phyloP scores from a whole-genome alignment of 305 asterid species.

The Rubia tinctorum region DNA sequence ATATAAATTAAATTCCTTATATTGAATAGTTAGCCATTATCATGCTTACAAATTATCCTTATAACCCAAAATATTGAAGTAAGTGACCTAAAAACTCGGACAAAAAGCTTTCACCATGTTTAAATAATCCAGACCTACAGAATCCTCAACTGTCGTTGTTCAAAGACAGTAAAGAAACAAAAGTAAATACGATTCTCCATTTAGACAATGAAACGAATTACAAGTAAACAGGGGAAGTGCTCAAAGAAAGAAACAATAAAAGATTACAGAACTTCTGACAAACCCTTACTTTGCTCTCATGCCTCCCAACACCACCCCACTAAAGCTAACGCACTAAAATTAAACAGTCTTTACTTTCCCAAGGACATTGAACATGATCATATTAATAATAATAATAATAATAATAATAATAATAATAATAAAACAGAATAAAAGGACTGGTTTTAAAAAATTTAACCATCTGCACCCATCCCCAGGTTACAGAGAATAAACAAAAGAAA shows the following conservation, averaged over 20 bases:
- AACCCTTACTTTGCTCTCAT: slow-evolving; percentile 11
- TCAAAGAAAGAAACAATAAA: neutral
- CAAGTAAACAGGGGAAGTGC: neutral
- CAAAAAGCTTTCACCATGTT: too few species aligned
- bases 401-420: too few species aligned
- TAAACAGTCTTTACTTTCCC: slow-evolving; percentile 1
- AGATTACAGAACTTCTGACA: slow-evolving; percentile 22
- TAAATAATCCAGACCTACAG: neutral
- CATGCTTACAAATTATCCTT: too few species aligned
- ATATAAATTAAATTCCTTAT: too few species aligned
- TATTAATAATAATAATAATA: slow-evolving; percentile 13
- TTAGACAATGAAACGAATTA: neutral
- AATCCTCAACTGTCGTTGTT: neutral
- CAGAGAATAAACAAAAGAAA: neutral
- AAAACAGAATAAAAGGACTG: slow-evolving; percentile 32
- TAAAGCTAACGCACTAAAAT: slow-evolving; percentile 22
- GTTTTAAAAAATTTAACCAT: slow-evolving; percentile 31
- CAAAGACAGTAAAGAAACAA: neutral
- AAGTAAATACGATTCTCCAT: slow-evolving; percentile 8
- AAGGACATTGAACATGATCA: neutral
- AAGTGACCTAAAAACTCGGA: too few species aligned
- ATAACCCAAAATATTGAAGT: too few species aligned
- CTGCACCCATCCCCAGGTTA: slow-evolving; percentile 22
- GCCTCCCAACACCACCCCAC: slow-evolving; percentile 34
- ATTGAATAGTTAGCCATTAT: too few species aligned